phyloP scores from a whole-genome alignment of 345 rosid species.

The Rhodamnia rubescens region DNA sequence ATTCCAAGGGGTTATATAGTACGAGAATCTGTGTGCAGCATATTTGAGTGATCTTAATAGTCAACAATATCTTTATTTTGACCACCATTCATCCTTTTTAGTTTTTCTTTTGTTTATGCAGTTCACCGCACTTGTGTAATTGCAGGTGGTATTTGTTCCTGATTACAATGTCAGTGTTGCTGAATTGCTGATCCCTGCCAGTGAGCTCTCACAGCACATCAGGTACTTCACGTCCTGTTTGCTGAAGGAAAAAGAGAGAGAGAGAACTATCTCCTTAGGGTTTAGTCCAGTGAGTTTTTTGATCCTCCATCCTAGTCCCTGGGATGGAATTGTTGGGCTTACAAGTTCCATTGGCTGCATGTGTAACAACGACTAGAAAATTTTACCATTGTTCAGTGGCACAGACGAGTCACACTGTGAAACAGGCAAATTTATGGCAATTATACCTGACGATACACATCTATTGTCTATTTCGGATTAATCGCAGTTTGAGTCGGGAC shows the following conservation, averaged over 20 bases:
- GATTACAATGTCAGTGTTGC: slow-evolving; percentile 48
- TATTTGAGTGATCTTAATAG: background rate
- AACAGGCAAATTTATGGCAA: background rate
- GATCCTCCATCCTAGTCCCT: background rate
- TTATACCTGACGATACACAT: background rate
- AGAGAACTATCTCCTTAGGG: background rate
- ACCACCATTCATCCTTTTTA: background rate
- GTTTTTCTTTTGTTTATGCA: background rate
- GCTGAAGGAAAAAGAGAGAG: background rate
- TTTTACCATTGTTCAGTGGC: background rate
- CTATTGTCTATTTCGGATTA: background rate
- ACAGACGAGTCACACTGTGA: background rate
- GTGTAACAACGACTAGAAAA: background rate
- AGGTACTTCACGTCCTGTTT: slow-evolving; percentile 11
- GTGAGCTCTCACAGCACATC: slow-evolving; percentile 47
- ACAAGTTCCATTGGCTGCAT: background rate
- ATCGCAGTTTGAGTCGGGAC: background rate
- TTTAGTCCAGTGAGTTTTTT: background rate
- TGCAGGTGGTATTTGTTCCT: slow-evolving; percentile 41
- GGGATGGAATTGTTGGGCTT: background rate
- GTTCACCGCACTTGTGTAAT: background rate
- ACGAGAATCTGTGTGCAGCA: background rate
- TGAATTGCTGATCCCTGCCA: slow-evolving; percentile 40
- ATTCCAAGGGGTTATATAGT: background rate
- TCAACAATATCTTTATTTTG: background rate